Percentiles rank a stretch among this genome's conserved stretches.
Evolutionary conservation across 139 green algal genomes (phyloP).

Genomic region (Diplosphaera chodatii): DNA sequence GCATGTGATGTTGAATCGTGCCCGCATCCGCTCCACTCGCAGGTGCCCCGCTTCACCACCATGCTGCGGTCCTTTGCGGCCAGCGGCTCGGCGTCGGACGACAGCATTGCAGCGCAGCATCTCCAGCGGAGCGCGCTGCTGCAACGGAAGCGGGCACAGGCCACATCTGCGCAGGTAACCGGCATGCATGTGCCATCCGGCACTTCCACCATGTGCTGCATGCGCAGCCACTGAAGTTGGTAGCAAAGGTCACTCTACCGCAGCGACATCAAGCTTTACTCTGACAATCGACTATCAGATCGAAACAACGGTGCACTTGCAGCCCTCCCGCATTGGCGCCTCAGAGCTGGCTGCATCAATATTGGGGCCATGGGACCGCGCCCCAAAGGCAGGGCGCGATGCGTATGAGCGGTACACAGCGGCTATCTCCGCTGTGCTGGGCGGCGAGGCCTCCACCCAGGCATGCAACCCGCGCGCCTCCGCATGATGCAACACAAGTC

Average conservation of each 20-base stretch:
- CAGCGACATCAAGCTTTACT: too few species aligned
- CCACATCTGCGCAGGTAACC: not conserved
- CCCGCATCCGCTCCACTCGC: too few species aligned
- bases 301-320: not conserved
- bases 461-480: too few species aligned
- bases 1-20: too few species aligned
- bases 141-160: not conserved
- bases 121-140: constrained; percentile 25
- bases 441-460: constrained; percentile 35
- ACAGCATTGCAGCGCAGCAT: constrained; percentile 24
- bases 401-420: constrained; percentile 53
- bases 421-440: constrained; percentile 25
- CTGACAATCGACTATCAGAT: not conserved
- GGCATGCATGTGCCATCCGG: not conserved
- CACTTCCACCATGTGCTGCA: not conserved
- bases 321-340: not conserved
- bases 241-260: too few species aligned
- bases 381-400: constrained; percentile 40
- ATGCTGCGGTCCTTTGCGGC: constrained; percentile 44
- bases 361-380: constrained; percentile 23
- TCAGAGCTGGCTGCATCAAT: constrained; percentile 11
- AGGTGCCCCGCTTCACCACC: constrained; percentile 9
- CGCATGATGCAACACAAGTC: too few species aligned
- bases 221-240: too few species aligned
- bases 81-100: constrained; percentile 2